Evolutionary conservation across 78 protist genomes (phyloP), one percentile per base, ranked within the genome.

Genomic region (Monosiga brevicollis): DNA sequence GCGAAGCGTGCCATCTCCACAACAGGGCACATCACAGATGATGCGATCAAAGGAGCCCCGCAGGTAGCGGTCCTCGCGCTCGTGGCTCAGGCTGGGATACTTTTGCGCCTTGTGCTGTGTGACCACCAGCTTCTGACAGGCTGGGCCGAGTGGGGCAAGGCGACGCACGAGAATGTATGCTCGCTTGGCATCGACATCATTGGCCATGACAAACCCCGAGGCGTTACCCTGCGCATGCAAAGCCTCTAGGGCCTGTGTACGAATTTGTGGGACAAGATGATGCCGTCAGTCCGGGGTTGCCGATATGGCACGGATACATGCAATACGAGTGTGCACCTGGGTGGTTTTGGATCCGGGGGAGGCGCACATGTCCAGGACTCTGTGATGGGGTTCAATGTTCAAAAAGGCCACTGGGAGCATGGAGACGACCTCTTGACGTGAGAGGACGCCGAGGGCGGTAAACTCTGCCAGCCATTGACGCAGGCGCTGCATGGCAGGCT

Each of bases 321-420:
- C 20, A n/a, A 79, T 20, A 37, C n/a, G 0, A 82, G 87, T 94
- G 24, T 90, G 26, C 32, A 93, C 71, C 90, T 91, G 96, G 29
- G 80, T 55, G 29, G 96, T 90, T 83, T 93, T 93, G 73, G 88
- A 80, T 23, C 95, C 96, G 29, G 97, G 95, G 3, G 95, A 94
- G 41, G 97, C 95, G 84, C 95, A 93, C 91, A 92, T 83, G 88
- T 94, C 95, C 32, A 91, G 74, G 38, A 91, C 88, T 35, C 36
- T 2, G 84, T 89, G 84, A n/a, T 54, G 76, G 34, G 89, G 88
- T 78, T 89, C 36, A 23, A 82, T 72, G 76, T 78, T 82, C 81
- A 89, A 62, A 70, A 86, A 84, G 20, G 85, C 74, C 11, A 89
- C 89, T 2, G 93, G 95, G 43, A 92, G 22, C 89, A 89, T 87